Percentiles rank a stretch among this genome's conserved stretches.
Conservation (phyloP, 371 early-diverging fungal genomes). For the Astathelohania contejeani region DNA sequence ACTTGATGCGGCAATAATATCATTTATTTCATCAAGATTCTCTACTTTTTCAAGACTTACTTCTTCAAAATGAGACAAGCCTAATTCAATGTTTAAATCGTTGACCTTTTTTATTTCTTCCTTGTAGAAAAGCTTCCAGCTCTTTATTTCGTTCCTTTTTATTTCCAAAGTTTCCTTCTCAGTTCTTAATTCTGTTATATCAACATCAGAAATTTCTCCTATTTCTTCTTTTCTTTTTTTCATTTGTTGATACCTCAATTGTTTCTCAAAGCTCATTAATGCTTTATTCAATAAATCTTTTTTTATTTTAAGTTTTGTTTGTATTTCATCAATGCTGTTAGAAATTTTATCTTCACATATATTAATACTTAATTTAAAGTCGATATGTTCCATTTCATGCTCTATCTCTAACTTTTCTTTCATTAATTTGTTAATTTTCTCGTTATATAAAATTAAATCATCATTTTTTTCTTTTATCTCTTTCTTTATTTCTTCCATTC, state of each 20-base stretch:
- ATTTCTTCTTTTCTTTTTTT: conserved; percentile 3
- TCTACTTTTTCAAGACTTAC: conserved; percentile 46
- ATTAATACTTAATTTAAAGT: background rate
- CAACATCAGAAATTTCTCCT: background rate
- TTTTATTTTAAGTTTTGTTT: background rate
- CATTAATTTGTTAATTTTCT: too few relatives aligned
- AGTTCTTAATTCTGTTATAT: background rate
- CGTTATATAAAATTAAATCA: background rate
- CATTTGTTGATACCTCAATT: background rate
- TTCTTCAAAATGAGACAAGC: conserved; percentile 49
- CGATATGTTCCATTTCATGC: background rate
- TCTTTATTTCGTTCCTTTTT: background rate
- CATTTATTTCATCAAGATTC: background rate
- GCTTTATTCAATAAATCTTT: background rate
- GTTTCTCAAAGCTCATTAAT: conserved; percentile 1
- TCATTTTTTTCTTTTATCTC: background rate
- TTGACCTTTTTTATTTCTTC: background rate
- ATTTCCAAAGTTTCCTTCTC: background rate
- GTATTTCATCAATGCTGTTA: too few relatives aligned
- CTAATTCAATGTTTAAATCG: conserved; percentile 22
- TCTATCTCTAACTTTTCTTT: conserved; percentile 1
- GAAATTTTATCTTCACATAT: too few relatives aligned
- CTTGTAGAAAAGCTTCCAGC: background rate
- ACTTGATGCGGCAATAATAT: background rate
- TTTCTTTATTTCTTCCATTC: background rate